These are phyloP conservation scores for Fusarium agapanthi DNA, from an alignment of 2,329 filamentous ascomycete species.

Conservation along the genomic window DNA sequence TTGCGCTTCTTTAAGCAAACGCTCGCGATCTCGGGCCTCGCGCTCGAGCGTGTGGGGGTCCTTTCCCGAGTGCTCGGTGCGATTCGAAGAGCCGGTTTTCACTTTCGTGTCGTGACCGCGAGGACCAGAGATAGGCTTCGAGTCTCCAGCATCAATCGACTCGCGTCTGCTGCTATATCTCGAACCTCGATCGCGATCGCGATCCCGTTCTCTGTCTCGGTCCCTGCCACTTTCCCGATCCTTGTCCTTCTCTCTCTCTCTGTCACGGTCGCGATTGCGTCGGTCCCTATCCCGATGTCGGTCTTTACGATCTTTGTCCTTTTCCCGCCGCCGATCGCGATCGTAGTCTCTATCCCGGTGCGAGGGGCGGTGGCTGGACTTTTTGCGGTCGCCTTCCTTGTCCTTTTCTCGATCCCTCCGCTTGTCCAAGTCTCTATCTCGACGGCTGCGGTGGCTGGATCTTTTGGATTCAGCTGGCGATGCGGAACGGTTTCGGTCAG, in stretches of 20 bases:
- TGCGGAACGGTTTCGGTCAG: conserved; percentile 69
- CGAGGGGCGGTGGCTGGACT: conserved; percentile 41
- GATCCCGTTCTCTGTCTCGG: conserved; percentile 48
- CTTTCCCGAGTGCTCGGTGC: conserved; percentile 34
- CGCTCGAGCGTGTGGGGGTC: conserved; percentile 73
- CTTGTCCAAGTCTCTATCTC: conserved; percentile 61
- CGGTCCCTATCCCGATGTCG: conserved; percentile 50
- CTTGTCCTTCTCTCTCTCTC: conserved; percentile 47
- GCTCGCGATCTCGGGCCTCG: conserved; percentile 71
- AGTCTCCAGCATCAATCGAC: conserved; percentile 41
- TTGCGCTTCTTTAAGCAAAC: conserved; percentile 74
- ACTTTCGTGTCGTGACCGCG: conserved; percentile 53
- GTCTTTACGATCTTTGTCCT: conserved; percentile 53
- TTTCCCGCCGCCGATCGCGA: conserved; percentile 49
- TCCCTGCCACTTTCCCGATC: conserved; percentile 44
- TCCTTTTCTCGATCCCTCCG: conserved; percentile 55
- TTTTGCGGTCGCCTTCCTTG: conserved; percentile 54
- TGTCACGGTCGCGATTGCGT: conserved; percentile 45
- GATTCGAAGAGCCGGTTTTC: conserved; percentile 48
- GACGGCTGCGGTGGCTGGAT: conserved; percentile 68
- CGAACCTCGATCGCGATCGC: conserved; percentile 47
- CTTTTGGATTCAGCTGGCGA: conserved; percentile 68
- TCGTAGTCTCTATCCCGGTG: conserved; percentile 52
- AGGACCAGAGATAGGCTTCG: conserved; percentile 54
- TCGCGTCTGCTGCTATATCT: conserved; percentile 47